Evolutionary conservation across 225 moss, liverwort and hornwort species (phyloP), one percentile per base, ranked within the genome.

Genomic region (Sphagnum tenellum): DNA sequence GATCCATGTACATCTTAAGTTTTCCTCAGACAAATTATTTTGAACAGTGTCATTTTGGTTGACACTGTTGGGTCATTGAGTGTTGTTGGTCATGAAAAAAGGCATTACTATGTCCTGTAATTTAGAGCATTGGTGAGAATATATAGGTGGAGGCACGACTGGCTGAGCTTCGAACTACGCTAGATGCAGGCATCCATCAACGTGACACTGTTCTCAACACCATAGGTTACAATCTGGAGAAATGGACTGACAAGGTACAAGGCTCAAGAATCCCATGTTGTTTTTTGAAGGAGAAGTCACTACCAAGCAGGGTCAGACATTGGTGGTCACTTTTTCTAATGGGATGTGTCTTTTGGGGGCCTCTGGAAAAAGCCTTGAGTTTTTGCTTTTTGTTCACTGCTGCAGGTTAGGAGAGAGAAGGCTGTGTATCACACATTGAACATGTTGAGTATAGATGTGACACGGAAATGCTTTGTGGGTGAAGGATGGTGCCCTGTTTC

Each of bases 401-500:
- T 65, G 12, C 57, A 98, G 98, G 86, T 98, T 55, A 84, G 79
- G 67, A 79, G 79, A 75, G 90, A 98, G 66, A 90, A 89, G 78
- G 86, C 98, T 64, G 76, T 98, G 49, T 98, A 86, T 78, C 85
- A 82, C 77, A 82, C 83, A 3, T 66, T 98, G 62, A 98, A 98
- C 64, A 89, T 89, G 90, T 69, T 90, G 48, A 98, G 98, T 57
- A 70, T 98, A 14, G 98, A 98, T 71, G 87, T 98, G 46, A 93
- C 98, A 50, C 74, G 82, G 64, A 93, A 98, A 75, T 96, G 96
- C 67, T 80, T 98, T 50, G 81, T 98, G 46, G 98, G 83, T 59
- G 98, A 98, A 61, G 98, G 90, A 8, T 98, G 98, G 98, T 98
- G 90, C 69, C 87, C 93, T 3, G 75, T 78, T 7, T 77, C 87